phyloP scores from a whole-genome alignment of 2,329 filamentous ascomycete species.

The Mycosphaerella arachidis region DNA sequence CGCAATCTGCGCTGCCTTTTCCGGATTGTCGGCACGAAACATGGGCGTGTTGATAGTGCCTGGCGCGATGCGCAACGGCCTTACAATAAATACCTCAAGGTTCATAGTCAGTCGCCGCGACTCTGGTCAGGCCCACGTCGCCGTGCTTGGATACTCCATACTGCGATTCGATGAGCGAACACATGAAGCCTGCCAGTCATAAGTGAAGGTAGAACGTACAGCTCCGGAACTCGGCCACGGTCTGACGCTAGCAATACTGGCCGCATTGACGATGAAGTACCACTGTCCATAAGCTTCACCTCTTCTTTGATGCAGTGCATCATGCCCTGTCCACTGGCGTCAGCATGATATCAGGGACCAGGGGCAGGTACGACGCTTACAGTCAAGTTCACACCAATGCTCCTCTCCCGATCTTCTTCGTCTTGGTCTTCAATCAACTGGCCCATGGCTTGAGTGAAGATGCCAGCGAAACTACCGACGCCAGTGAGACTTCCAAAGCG shows the following conservation, averaged over 20 bases:
- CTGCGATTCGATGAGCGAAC: neutral
- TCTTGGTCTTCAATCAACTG: slow-evolving; percentile 16
- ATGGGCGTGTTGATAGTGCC: slow-evolving; percentile 35
- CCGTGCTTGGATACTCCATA: slow-evolving; percentile 22
- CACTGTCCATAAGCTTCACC: slow-evolving; percentile 41
- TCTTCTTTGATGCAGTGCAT: slow-evolving; percentile 48
- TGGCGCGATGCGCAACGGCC: slow-evolving; percentile 21
- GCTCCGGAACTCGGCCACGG: slow-evolving; percentile 7
- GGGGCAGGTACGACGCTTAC: neutral
- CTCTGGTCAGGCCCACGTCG: slow-evolving; percentile 22
- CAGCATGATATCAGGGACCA: neutral
- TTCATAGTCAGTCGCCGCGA: slow-evolving; percentile 19
- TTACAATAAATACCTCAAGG: slow-evolving; percentile 22
- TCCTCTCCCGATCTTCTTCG: slow-evolving; percentile 29
- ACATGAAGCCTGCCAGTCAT: neutral
- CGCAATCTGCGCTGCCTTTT: neutral
- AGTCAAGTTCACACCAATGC: slow-evolving; percentile 26
- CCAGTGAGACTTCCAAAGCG: slow-evolving; percentile 34
- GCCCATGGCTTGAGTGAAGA: slow-evolving; percentile 16
- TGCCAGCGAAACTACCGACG: slow-evolving; percentile 40
- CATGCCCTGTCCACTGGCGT: slow-evolving; percentile 32
- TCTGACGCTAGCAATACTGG: slow-evolving; percentile 40
- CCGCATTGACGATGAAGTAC: slow-evolving; percentile 55
- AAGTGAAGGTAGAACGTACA: neutral
- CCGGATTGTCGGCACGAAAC: slow-evolving; percentile 15